Evolutionary conservation across 108 stramenopile genomes (phyloP), one percentile per base, ranked within the genome.

Genomic region (Nitzschia palea): DNA sequence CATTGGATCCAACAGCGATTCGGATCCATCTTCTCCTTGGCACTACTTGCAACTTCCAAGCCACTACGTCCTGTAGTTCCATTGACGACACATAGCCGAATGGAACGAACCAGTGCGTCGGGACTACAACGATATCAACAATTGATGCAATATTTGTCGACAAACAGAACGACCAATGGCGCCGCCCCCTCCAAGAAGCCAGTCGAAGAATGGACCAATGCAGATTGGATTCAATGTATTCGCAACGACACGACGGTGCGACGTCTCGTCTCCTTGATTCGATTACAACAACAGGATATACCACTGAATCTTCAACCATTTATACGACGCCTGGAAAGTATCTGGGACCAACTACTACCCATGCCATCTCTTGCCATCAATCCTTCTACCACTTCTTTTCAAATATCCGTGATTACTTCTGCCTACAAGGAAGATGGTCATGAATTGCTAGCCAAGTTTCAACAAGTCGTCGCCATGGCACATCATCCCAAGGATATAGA

Each of bases 321-420:
- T 3, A 4, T 40, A 4, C 17, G 25, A 4, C 9, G 35, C 3
- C 23, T 64, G 26, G 37, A 26, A 20, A 17, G 44, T 4, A 64
- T 48, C 8, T 64, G 62, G 62, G 45, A 23, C 6, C 15, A 23
- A 27, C 23, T 71, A 3, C 14, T 71, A 26, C 33, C 36, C n/a
- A 50, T 71, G 17, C 70, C 70, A 0, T 23, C 37, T 44, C 25
- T 20, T 28, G n/a, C n/a, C n/a, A n/a, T n/a, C n/a, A 36, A 22
- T 2, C 10, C 18, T 12, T 14, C 18, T 30, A n/a, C n/a, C n/a
- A n/a, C n/a, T n/a, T n/a, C n/a, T n/a, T 81, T 59, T 62, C 71
- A 74, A 22, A 80, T 88, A 61, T 84, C 87, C 23, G 43, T 88
- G 42, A 79, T 88, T 33, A 25, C 85, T 20, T 82, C 84, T 27